Evolutionary conservation across 2,329 filamentous ascomycete species (phyloP).

Genomic region (Sporothrix phasma): DNA sequence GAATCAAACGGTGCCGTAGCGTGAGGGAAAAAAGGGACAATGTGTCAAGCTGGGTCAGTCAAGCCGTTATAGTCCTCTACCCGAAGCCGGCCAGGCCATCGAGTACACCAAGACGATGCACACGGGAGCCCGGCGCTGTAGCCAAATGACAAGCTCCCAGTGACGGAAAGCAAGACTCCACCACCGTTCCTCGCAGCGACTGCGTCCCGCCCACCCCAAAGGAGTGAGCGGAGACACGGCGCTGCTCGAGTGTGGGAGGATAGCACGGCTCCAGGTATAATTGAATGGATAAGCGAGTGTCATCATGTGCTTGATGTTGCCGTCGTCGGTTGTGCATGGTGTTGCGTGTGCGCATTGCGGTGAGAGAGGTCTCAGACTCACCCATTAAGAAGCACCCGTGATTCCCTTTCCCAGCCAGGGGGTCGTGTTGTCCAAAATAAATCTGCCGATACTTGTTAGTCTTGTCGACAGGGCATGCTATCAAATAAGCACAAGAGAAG

Average conservation of each 20-base stretch:
- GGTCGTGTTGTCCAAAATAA: not conserved
- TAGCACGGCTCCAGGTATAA: slow-evolving; percentile 58
- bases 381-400: not conserved
- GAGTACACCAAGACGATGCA: slow-evolving; percentile 47
- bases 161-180: slow-evolving; percentile 49
- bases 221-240: not conserved
- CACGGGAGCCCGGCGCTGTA: slow-evolving; percentile 42
- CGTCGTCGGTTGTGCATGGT: not conserved
- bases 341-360: not conserved
- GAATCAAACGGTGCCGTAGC: not conserved
- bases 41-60: slow-evolving; percentile 21
- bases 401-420: too few species aligned
- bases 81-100: slow-evolving; percentile 26
- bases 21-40: not conserved
- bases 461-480: not conserved
- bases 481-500: slow-evolving; percentile 9
- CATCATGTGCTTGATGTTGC: slow-evolving; percentile 36
- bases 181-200: slow-evolving; percentile 57
- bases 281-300: slow-evolving; percentile 70
- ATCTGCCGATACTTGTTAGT: not conserved
- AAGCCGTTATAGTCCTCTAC: slow-evolving; percentile 32
- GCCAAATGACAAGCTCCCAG: slow-evolving; percentile 42
- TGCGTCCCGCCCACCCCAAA: not conserved
- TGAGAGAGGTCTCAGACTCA: not conserved
- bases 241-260: slow-evolving; percentile 60